Percentiles rank a stretch among this genome's conserved stretches.
Evolutionary conservation across 2,329 filamentous ascomycete species (phyloP).

Genomic region (Ascochyta lentis): DNA sequence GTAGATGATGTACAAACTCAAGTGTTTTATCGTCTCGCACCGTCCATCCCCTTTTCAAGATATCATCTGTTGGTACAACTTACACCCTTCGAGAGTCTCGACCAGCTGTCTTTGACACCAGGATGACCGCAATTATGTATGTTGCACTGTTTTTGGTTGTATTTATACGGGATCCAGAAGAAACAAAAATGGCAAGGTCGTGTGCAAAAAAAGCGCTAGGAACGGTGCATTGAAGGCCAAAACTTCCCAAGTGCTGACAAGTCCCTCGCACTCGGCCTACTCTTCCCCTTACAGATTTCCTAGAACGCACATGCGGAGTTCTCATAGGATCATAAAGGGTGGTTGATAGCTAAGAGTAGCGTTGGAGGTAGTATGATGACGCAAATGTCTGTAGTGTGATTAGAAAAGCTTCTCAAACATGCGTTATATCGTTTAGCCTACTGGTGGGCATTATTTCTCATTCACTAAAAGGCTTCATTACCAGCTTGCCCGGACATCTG

Average conservation of each 20-base stretch:
- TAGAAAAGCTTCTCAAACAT: constrained; percentile 1
- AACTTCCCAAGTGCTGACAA: constrained; percentile 11
- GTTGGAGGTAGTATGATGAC: neutral
- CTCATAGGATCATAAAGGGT: neutral
- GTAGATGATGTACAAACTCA: neutral
- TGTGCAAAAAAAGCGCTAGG: too few species aligned
- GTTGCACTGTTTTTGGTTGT: too few species aligned
- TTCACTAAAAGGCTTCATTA: too few species aligned
- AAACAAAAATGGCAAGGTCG: too few species aligned
- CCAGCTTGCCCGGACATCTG: too few species aligned
- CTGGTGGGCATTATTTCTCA: neutral
- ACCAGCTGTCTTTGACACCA: too few species aligned
- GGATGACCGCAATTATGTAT: too few species aligned
- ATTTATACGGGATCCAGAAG: too few species aligned
- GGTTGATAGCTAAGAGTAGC: neutral
- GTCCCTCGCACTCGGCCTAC: constrained; percentile 11
- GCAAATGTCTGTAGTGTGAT: neutral
- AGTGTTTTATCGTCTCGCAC: too few species aligned
- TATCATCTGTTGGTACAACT: too few species aligned
- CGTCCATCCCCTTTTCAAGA: too few species aligned
- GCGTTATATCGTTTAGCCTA: neutral
- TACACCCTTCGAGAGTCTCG: too few species aligned
- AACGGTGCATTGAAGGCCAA: neutral
- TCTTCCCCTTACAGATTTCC: neutral
- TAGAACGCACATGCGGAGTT: neutral